Conservation (phyloP, 2,329 filamentous ascomycete species). For the Grosmannia clavigera region DNA sequence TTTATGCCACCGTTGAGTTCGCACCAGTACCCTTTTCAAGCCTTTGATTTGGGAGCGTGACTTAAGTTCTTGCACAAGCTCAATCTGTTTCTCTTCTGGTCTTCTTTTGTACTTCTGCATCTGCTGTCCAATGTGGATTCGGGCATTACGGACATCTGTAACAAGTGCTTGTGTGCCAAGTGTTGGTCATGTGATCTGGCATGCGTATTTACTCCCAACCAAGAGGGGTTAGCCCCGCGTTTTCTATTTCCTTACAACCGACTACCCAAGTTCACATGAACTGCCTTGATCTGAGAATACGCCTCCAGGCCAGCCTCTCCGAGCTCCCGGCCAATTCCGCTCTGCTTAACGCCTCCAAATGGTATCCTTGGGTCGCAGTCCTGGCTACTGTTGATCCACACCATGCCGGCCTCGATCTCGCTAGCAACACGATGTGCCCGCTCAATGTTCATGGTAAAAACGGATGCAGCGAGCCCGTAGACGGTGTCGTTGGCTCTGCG, state of each 20-base stretch:
- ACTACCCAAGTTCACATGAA: constrained; percentile 11
- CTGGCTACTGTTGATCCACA: constrained; percentile 26
- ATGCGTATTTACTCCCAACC: not conserved
- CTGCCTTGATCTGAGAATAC: constrained; percentile 28
- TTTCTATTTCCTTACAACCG: not conserved
- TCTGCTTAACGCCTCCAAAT: constrained; percentile 41
- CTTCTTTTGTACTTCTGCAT: not conserved
- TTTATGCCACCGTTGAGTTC: not conserved
- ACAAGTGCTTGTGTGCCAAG: not conserved
- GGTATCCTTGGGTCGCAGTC: constrained; percentile 9
- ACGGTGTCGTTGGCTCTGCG: constrained; percentile 37
- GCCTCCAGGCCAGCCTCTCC: constrained; percentile 30
- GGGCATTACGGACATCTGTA: not conserved
- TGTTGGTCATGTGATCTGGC: not conserved
- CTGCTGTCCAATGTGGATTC: not conserved
- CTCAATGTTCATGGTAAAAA: constrained; percentile 43
- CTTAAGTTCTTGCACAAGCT: not conserved
- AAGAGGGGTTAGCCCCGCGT: not conserved
- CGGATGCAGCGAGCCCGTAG: constrained; percentile 41
- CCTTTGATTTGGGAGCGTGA: not conserved
- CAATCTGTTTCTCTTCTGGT: not conserved
- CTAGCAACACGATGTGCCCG: constrained; percentile 29
- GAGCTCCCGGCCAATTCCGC: constrained; percentile 40
- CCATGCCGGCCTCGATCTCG: constrained; percentile 42
- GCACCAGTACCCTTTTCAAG: not conserved